Percentiles rank a stretch among this genome's conserved stretches.
Evolutionary conservation across 371 early-diverging fungal genomes (phyloP).

Genomic region (Nematocida displodere): DNA sequence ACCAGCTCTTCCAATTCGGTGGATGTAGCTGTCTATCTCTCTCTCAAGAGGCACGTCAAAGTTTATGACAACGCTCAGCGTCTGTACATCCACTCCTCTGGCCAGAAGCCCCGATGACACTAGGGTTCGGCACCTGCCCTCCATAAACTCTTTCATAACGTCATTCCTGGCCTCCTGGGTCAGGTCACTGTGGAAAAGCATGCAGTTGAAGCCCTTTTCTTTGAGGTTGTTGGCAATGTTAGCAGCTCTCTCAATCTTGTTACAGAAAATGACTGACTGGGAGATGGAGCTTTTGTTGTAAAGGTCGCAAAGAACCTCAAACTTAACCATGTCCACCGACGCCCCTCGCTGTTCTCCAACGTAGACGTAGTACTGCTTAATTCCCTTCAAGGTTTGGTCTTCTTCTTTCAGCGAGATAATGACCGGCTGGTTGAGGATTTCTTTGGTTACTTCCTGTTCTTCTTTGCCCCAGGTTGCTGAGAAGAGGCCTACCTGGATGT

Average conservation of each 20-base stretch:
- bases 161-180: slow-evolving; percentile 85
- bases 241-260: slow-evolving; percentile 88
- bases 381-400: slow-evolving; percentile 98
- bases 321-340: slow-evolving; percentile 78
- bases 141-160: slow-evolving; percentile 86
- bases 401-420: slow-evolving; percentile 97
- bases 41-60: slow-evolving; percentile 89
- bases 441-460: slow-evolving; percentile 85
- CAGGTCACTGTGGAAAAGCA: slow-evolving; percentile 96
- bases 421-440: slow-evolving; percentile 90
- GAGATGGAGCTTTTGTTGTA: slow-evolving; percentile 87
- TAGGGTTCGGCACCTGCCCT: slow-evolving; percentile 78
- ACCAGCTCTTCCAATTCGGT: slow-evolving; percentile 91
- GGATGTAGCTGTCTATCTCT: slow-evolving; percentile 67
- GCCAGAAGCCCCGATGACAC: slow-evolving; percentile 95
- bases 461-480: slow-evolving; percentile 91
- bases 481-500: slow-evolving; percentile 88
- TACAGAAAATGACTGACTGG: slow-evolving; percentile 97
- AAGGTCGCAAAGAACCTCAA: slow-evolving; percentile 73
- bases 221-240: slow-evolving; percentile 87
- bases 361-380: slow-evolving; percentile 94
- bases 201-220: slow-evolving; percentile 83
- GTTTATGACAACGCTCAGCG: slow-evolving; percentile 93
- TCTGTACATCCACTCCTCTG: slow-evolving; percentile 97
- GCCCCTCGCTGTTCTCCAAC: slow-evolving; percentile 71